phyloP scores from a whole-genome alignment of 371 early-diverging fungal species.

The Nematocida sp. region DNA sequence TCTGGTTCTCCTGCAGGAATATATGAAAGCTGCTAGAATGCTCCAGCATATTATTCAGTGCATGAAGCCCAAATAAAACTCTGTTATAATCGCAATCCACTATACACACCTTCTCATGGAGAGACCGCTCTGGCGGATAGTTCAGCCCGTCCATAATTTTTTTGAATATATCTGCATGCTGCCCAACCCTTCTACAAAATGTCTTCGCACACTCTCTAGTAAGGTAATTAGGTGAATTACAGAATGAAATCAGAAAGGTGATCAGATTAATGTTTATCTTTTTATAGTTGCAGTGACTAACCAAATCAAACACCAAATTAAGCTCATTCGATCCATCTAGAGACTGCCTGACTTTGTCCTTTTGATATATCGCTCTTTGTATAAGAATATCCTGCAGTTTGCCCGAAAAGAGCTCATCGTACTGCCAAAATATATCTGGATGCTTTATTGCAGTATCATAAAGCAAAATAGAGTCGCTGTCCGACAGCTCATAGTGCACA shows the following conservation, averaged over 20 bases:
- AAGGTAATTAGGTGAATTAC: background rate
- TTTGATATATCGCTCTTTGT: constrained; percentile 28
- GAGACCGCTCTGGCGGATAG: constrained; percentile 10
- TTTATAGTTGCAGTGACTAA: background rate
- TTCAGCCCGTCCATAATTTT: constrained; percentile 31
- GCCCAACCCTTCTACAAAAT: background rate
- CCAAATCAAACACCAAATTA: background rate
- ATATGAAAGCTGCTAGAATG: constrained; percentile 40
- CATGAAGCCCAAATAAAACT: constrained; percentile 39
- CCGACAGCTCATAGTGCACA: background rate
- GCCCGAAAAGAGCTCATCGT: constrained; percentile 44
- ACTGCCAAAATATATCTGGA: constrained; percentile 47
- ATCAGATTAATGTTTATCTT: background rate
- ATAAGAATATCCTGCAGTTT: constrained; percentile 54
- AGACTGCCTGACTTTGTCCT: background rate
- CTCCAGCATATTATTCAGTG: constrained; percentile 21
- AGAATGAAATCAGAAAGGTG: constrained; percentile 20
- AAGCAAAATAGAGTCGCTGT: background rate
- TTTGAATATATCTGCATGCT: constrained; percentile 23
- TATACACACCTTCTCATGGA: constrained; percentile 8
- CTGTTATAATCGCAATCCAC: constrained; percentile 46
- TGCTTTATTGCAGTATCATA: background rate
- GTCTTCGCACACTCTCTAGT: background rate
- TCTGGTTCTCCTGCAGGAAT: constrained; percentile 6
- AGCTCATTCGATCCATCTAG: constrained; percentile 24